phyloP scores from a whole-genome alignment of 2,329 filamentous ascomycete genomes.

The Periglandula ipomoeae region DNA sequence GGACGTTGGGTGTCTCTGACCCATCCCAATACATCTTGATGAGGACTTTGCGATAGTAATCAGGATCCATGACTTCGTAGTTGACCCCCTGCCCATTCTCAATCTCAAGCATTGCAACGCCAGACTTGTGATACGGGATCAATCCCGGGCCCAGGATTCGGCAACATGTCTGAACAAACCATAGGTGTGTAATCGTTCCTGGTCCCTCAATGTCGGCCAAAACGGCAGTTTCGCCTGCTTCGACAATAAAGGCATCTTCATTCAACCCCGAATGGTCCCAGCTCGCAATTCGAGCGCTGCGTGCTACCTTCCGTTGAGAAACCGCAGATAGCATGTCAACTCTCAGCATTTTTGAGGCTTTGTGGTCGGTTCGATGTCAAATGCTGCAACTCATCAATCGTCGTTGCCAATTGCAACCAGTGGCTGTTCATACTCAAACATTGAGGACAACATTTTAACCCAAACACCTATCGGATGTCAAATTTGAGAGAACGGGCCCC shows the following conservation, averaged over 20 bases:
- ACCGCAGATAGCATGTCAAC: slow-evolving; percentile 11
- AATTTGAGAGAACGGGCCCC: no score
- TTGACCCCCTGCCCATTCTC: slow-evolving; percentile 22
- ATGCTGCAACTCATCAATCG: neutral
- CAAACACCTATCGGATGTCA: no score
- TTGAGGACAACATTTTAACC: no score
- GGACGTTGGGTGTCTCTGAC: slow-evolving; percentile 20
- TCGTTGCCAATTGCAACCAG: no score
- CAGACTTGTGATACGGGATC: slow-evolving; percentile 24
- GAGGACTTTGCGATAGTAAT: slow-evolving; percentile 26
- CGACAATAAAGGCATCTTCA: slow-evolving; percentile 22
- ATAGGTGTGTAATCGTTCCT: slow-evolving; percentile 22
- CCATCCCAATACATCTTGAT: slow-evolving; percentile 28
- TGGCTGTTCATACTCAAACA: no score
- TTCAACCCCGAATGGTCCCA: slow-evolving; percentile 23
- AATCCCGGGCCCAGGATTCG: slow-evolving; percentile 23
- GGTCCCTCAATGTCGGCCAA: slow-evolving; percentile 23
- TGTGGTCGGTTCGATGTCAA: neutral
- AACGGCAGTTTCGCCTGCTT: slow-evolving; percentile 20
- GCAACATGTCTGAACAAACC: slow-evolving; percentile 25
- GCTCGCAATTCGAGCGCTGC: slow-evolving; percentile 20
- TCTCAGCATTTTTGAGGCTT: slow-evolving; percentile 2
- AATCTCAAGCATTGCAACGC: slow-evolving; percentile 25
- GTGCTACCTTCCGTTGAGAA: slow-evolving; percentile 15
- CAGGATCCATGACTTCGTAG: slow-evolving; percentile 23